Conservation (phyloP, 2,329 filamentous ascomycete genomes). For the Ceratocystis cubensis region DNA sequence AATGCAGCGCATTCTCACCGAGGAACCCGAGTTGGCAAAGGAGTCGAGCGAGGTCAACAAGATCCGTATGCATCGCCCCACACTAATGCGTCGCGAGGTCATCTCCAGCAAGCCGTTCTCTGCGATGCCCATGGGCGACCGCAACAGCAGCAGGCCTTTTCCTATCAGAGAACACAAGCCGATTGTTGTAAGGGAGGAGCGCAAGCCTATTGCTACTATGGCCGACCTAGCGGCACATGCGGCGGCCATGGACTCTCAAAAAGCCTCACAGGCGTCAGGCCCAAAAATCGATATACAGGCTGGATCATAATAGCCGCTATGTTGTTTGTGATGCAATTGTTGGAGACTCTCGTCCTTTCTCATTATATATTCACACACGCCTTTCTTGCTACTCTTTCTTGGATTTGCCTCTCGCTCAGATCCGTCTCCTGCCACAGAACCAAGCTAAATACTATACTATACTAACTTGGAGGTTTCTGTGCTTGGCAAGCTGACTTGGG, state of each 20-base stretch:
- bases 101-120: constrained; percentile 22
- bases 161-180: not conserved
- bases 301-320: not conserved
- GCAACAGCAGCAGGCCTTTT: not conserved
- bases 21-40: constrained; percentile 37
- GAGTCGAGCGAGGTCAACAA: constrained; percentile 32
- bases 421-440: not conserved
- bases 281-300: not conserved
- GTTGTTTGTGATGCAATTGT: not conserved
- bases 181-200: not conserved
- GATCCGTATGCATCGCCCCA: constrained; percentile 39
- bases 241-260: constrained; percentile 1
- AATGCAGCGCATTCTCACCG: constrained; percentile 41
- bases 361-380: not conserved
- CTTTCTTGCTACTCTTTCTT: constrained; percentile 13
- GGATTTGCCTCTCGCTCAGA: constrained; percentile 12
- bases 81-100: constrained; percentile 40
- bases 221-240: constrained; percentile 2
- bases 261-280: not conserved
- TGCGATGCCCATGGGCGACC: not conserved
- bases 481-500: constrained; percentile 1
- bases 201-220: constrained; percentile 11
- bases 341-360: not conserved
- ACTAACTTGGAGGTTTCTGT: not conserved
- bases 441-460: not conserved